These are phyloP conservation scores for Apostasia shenzhenica DNA, from an alignment of 106 monocot genomes.

Conservation along the genomic window DNA sequence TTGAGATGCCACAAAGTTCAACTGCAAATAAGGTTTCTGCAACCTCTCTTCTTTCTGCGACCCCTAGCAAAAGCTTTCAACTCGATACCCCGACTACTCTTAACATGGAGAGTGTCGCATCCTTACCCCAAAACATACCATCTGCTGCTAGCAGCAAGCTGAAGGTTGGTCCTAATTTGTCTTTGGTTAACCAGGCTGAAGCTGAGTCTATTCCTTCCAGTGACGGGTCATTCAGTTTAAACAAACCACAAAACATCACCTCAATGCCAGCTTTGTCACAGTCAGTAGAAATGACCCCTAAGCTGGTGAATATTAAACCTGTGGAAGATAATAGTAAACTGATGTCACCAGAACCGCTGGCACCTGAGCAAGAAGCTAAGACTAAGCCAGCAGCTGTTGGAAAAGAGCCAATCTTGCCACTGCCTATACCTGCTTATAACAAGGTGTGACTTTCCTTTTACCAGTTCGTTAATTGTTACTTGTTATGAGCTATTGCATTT, in stretches of 20 bases:
- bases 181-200: constrained; percentile 1
- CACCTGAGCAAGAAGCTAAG: not conserved
- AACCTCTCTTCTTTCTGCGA: constrained; percentile 3
- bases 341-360: constrained; percentile 1
- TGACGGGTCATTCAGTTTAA: constrained; percentile 1
- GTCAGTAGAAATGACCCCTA: constrained; percentile 1
- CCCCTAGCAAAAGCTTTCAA: not conserved
- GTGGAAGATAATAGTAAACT: constrained; percentile 5
- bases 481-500: not conserved
- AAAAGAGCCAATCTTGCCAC: constrained; percentile 4
- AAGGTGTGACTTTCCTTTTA: constrained; percentile 12
- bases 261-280: constrained; percentile 1
- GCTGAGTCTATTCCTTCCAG: not conserved
- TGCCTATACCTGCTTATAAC: constrained; percentile 8
- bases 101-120: not conserved
- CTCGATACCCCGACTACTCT: not conserved
- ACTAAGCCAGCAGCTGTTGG: not conserved
- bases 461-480: not conserved
- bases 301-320: not conserved
- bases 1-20: constrained; percentile 5
- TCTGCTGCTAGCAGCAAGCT: constrained; percentile 3
- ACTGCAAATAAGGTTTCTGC: not conserved
- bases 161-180: not conserved
- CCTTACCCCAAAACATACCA: constrained; percentile 7
- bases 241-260: not conserved